Base-by-base conservation (phyloP, 2,329 filamentous ascomycete species). In the Byssoonygena ceratinophila region DNA sequence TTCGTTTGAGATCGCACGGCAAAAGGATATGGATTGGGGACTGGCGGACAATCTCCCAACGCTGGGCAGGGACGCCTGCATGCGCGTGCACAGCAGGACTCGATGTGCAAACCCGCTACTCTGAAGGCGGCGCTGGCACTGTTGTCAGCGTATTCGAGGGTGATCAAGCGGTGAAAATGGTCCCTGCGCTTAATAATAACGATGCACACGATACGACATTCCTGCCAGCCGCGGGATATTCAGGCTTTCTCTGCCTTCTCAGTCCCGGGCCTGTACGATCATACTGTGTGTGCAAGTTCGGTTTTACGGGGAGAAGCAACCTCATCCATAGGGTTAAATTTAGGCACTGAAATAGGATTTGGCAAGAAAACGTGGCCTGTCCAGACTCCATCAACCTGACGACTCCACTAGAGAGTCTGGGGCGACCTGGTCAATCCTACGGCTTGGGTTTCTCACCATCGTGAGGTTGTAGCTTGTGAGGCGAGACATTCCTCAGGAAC, bases 131-230 rank as follows among this genome's bases (percentile, higher is more conserved):
- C 2, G 16, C 34, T 31, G 9, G 22, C 32, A 18, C 34, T 40
- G 2, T 49, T 29, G 22, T 20, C 34, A 40, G 22, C 20, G 11
- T 7, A 31, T 18, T 29, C 39, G 22, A 25, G 31, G 14, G 7
- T 22, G 32, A 31, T 41, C 37, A 29, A 34, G 47, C 47, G 47
- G 47, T 50, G 47, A 50, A 50, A 41, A 25, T n/a, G 12, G n/a
- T 22, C 16, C 9, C 16, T 36, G 29, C 44, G 29, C 29, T 46
- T 36, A 23, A 46, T 46, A 14, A 12, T 46, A 36, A 11, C 8
- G 8, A 20, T 32, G 16, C 29, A 29, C 11, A n/a, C n/a, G 29
- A 34, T 18, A 18, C 16, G 27, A 32, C 25, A 20, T 31, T 12
- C n/a, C 32, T 34, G 5, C 44, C 43, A 46, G 16, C 43, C 43